A percentile compares a stretch with the other conserved stretches of the same genome.
Conservation (phyloP, 352 stramenopile species). For the Phytophthora parvispora region DNA sequence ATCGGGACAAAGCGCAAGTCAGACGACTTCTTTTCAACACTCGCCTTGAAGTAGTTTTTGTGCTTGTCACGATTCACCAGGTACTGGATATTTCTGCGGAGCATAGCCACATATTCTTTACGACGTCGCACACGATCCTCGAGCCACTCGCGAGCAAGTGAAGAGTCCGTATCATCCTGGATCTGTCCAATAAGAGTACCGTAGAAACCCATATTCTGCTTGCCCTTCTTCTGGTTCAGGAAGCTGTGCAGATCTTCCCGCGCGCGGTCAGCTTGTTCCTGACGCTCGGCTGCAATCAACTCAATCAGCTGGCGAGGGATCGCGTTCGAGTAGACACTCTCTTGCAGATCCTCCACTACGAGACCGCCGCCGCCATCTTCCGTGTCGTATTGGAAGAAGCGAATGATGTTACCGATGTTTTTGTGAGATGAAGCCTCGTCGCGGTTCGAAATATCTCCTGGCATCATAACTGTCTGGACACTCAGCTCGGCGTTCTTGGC, state of each 20-base stretch:
- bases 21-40: constrained; percentile 86
- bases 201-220: constrained; percentile 87
- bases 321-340: constrained; percentile 81
- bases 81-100: constrained; percentile 89
- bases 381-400: constrained; percentile 91
- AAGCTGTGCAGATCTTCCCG: constrained; percentile 83
- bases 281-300: constrained; percentile 77
- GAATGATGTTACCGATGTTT: constrained; percentile 92
- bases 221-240: constrained; percentile 90
- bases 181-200: constrained; percentile 90
- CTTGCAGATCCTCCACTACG: constrained; percentile 88
- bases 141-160: constrained; percentile 82
- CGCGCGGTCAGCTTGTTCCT: constrained; percentile 85
- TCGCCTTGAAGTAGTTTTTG: constrained; percentile 92
- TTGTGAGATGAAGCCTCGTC: constrained; percentile 85
- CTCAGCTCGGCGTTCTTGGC: constrained; percentile 85
- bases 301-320: constrained; percentile 88
- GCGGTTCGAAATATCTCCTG: constrained; percentile 72
- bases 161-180: constrained; percentile 86
- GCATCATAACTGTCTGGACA: constrained; percentile 92
- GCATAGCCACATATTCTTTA: constrained; percentile 85
- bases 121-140: constrained; percentile 81
- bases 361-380: constrained; percentile 82
- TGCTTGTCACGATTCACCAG: constrained; percentile 90
- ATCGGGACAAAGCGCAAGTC: constrained; percentile 90